Conservation (phyloP, 768 basidiomycete genomes). For the Ramaria sp. region DNA sequence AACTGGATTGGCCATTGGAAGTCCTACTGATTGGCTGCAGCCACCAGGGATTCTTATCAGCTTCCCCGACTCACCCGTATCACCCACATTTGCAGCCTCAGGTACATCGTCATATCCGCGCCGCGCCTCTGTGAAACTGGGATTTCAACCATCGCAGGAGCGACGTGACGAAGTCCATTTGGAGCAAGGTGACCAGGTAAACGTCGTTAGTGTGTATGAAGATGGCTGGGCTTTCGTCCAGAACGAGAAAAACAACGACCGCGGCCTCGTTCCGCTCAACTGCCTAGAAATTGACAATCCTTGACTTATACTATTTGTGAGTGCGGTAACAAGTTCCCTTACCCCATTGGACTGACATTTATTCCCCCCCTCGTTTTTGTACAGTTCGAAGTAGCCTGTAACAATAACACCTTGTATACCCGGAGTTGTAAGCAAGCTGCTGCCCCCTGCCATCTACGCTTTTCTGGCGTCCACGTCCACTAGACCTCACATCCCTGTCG, state of each 20-base stretch:
- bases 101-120: slow-evolving; percentile 5
- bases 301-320: not conserved
- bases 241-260: slow-evolving; percentile 24
- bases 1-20: not conserved
- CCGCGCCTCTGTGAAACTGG: not conserved
- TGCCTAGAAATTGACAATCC: slow-evolving; percentile 29
- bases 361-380: no score
- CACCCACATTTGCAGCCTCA: slow-evolving; percentile 1
- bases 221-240: slow-evolving; percentile 66
- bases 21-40: not conserved
- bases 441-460: not conserved
- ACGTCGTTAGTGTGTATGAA: slow-evolving; percentile 44
- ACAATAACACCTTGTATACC: not conserved
- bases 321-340: not conserved
- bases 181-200: slow-evolving; percentile 38
- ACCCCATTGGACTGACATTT: no score
- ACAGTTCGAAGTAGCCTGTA: no score
- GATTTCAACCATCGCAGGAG: not conserved
- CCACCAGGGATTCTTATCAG: not conserved
- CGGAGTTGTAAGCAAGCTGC: not conserved
- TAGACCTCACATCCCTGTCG: not conserved
- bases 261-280: slow-evolving; percentile 51
- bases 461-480: slow-evolving; percentile 1
- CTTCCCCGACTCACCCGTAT: slow-evolving; percentile 8
- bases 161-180: slow-evolving; percentile 47